These are phyloP conservation scores for Dissophora ornata DNA, from an alignment of 192 early-diverging fungal genomes.

Conservation along the genomic window DNA sequence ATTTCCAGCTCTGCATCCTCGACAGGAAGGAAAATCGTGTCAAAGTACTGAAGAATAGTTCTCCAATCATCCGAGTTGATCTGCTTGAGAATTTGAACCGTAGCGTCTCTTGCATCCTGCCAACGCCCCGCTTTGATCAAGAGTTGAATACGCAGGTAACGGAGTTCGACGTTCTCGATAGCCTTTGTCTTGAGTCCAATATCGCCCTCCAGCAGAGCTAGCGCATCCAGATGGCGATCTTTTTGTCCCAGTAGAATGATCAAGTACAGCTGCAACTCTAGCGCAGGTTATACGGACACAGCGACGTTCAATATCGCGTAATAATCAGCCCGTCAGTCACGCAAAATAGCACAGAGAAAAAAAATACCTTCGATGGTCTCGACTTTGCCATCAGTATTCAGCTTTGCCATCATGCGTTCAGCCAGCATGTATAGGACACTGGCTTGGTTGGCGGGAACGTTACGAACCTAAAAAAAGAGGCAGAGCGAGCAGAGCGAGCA, in stretches of 20 bases:
- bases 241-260: conserved; percentile 77
- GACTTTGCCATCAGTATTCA: conserved; percentile 72
- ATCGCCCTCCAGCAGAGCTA: conserved; percentile 69
- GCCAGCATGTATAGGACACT: conserved; percentile 74
- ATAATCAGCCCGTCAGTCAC: too few relatives aligned
- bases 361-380: conserved; percentile 71
- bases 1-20: conserved; percentile 49
- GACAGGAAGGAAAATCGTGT: conserved; percentile 63
- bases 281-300: not conserved
- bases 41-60: conserved; percentile 68
- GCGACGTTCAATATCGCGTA: too few relatives aligned
- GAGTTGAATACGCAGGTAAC: conserved; percentile 66
- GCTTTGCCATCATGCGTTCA: conserved; percentile 87
- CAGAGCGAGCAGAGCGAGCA: not conserved
- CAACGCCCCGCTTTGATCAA: conserved; percentile 62
- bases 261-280: conserved; percentile 82
- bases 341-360: not conserved
- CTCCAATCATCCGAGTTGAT: conserved; percentile 78
- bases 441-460: conserved; percentile 37
- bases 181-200: conserved; percentile 70
- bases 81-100: conserved; percentile 56
- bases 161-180: conserved; percentile 77
- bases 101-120: conserved; percentile 57
- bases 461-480: conserved; percentile 45
- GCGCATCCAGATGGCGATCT: conserved; percentile 70